These are phyloP conservation scores for Termitomyces sp. DNA, from an alignment of 768 basidiomycete genomes.

Conservation along the genomic window DNA sequence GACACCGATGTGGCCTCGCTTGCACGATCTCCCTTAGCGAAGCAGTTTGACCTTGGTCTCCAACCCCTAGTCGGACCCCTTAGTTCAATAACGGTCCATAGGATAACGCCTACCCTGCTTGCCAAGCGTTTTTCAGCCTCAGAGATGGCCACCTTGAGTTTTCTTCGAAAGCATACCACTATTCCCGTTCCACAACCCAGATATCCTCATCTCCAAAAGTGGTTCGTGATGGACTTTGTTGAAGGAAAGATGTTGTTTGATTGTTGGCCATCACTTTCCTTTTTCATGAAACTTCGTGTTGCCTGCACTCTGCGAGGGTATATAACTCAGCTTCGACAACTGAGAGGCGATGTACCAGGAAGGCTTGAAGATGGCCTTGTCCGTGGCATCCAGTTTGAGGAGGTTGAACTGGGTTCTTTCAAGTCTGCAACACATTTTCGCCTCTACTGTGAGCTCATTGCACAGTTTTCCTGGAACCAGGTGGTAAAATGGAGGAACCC, in stretches of 20 bases:
- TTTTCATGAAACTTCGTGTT: slow-evolving; percentile 22
- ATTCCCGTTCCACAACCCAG: slow-evolving; percentile 10
- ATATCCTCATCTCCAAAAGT: not conserved
- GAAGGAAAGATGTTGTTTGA: slow-evolving; percentile 21
- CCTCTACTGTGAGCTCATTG: slow-evolving; percentile 1
- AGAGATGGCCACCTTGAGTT: slow-evolving; percentile 3
- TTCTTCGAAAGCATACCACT: slow-evolving; percentile 6
- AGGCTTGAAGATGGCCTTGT: slow-evolving; percentile 2
- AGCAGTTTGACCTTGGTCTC: not conserved
- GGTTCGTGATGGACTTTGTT: slow-evolving; percentile 26
- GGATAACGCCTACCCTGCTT: slow-evolving; percentile 7
- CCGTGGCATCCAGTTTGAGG: slow-evolving; percentile 2
- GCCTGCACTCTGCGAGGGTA: slow-evolving; percentile 28
- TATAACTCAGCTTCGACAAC: slow-evolving; percentile 23
- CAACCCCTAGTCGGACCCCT: not conserved
- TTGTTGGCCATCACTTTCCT: slow-evolving; percentile 24
- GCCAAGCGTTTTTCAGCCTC: not conserved
- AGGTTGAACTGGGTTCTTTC: slow-evolving; percentile 3
- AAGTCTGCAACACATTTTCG: slow-evolving; percentile 4
- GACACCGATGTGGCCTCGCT: not conserved
- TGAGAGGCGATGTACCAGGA: slow-evolving; percentile 7
- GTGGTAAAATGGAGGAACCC: not conserved
- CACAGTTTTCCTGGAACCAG: not conserved
- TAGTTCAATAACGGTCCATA: not conserved
- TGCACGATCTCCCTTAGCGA: not conserved